These are phyloP conservation scores for Aspergillus sparsus DNA, from an alignment of 495 filamentous ascomycete species.

Conservation along the genomic window DNA sequence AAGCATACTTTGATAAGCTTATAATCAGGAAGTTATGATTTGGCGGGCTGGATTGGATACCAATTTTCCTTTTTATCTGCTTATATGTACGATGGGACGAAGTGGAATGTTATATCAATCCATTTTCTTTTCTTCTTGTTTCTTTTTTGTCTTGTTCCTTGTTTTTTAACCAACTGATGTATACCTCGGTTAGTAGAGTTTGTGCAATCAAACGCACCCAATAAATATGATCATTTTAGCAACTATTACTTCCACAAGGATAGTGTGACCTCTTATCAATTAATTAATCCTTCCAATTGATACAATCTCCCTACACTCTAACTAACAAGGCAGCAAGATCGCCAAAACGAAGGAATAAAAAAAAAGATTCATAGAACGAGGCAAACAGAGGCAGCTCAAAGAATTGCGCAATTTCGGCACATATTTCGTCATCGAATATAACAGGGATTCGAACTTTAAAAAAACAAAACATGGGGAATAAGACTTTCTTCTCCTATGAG, in stretches of 20 bases:
- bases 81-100: conserved; percentile 17
- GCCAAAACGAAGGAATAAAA: neutral
- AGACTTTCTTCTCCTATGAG: too few relatives aligned
- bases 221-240: neutral
- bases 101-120: conserved; percentile 9
- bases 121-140: neutral
- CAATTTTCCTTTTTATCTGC: conserved; percentile 4
- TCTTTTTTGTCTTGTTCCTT: neutral
- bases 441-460: too few relatives aligned
- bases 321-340: neutral
- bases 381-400: too few relatives aligned
- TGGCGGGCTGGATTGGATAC: neutral
- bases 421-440: too few relatives aligned
- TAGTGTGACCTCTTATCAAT: conserved; percentile 3
- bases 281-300: conserved; percentile 3
- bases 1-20: conserved; percentile 4
- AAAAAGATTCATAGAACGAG: neutral
- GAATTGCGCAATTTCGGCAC: too few relatives aligned
- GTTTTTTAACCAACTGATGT: conserved; percentile 8
- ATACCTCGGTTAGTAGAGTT: conserved; percentile 18
- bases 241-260: neutral
- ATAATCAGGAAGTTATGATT: conserved; percentile 3
- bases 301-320: conserved; percentile 2
- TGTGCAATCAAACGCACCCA: neutral
- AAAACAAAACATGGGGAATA: too few relatives aligned